A percentile compares a stretch with the other conserved stretches of the same genome.
phyloP scores from a whole-genome alignment of 495 filamentous ascomycete genomes.

The Daldinia caldariorum region DNA sequence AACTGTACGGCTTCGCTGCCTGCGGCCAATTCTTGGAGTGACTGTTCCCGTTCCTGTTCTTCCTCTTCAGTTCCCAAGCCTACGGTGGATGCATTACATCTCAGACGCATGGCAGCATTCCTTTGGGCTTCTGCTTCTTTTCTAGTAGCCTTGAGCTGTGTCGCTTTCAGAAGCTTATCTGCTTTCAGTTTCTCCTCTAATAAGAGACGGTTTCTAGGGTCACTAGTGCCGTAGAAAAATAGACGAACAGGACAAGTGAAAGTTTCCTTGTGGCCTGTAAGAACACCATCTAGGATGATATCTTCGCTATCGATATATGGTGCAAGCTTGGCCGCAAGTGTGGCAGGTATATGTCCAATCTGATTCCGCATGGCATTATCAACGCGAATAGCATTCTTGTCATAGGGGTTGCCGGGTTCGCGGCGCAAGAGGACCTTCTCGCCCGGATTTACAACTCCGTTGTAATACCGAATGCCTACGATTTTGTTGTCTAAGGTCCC shows the following conservation, averaged over 20 bases:
- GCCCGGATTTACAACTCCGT: conserved; percentile 71
- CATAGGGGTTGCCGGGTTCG: conserved; percentile 78
- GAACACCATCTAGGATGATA: conserved; percentile 71
- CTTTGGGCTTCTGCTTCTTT: conserved; percentile 62
- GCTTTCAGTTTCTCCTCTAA: conserved; percentile 69
- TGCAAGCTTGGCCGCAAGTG: conserved; percentile 73
- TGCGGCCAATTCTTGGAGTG: conserved; percentile 70
- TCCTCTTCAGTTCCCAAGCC: conserved; percentile 43
- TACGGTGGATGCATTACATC: conserved; percentile 45
- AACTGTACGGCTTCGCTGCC: conserved; percentile 70
- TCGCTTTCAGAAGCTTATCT: conserved; percentile 65
- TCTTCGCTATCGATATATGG: conserved; percentile 67
- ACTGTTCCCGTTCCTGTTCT: conserved; percentile 53
- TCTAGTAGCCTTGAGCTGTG: conserved; percentile 57
- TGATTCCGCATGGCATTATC: conserved; percentile 81
- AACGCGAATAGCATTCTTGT: conserved; percentile 81
- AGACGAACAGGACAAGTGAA: conserved; percentile 79
- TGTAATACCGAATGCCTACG: conserved; percentile 84
- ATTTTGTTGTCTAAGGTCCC: conserved; percentile 67
- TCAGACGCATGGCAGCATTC: conserved; percentile 46
- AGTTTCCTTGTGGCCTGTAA: conserved; percentile 67
- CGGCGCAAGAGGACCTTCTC: conserved; percentile 75
- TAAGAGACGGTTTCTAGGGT: conserved; percentile 57
- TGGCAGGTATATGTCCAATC: conserved; percentile 81
- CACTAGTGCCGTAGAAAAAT: conserved; percentile 71